Base-by-base conservation (phyloP, 768 basidiomycete species). In the Daedaleopsis nitida region DNA sequence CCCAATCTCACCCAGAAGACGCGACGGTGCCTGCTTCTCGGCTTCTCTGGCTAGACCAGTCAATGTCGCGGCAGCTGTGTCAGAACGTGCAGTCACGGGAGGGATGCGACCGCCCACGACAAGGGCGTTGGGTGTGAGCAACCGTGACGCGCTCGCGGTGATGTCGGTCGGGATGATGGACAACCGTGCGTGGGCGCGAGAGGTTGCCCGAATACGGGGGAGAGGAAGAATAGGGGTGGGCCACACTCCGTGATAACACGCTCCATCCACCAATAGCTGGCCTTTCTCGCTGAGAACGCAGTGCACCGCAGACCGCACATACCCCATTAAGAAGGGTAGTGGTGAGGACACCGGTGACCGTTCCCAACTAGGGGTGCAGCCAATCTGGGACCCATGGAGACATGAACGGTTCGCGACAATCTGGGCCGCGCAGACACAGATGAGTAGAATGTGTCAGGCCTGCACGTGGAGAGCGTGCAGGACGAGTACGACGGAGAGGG, bases 81-180 rank as follows among this genome's bases (percentile, higher is more conserved):
- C 47, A 24, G 23, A 16, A 13, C 47, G 5, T 13, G 19, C 47
- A 16, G 47, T 21, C 19, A 23, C 23, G 47, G 9, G 23, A 21
- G 23, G 21, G 10, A 24, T 21, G 44, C 5, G 6, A 49, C 11
- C 19, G 5, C 23, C 53, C 38, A n/a, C 38, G 24, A 23, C 44
- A 2, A 19, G 10, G 19, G 47, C 23, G 50, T 47, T 38, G 6
- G 47, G 48, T 43, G 35, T 56, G 43, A 32, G 43, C 43, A 38
- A 12, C 10, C 23, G 39, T 47, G 50, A 27, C 38, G 48, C 57
- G 48, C 57, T 45, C 57, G 43, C 52, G 57, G 53, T 55, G 57
- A 58, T 63, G 52, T 32, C 52, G 48, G 56, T 42, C 23, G 12
- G 42, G 52, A 55, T 51, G 54, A 19, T 43, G 48, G 16, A 24